These are phyloP conservation scores for Trypethelium eluteriae DNA, from an alignment of 495 filamentous ascomycete genomes.

Conservation along the genomic window DNA sequence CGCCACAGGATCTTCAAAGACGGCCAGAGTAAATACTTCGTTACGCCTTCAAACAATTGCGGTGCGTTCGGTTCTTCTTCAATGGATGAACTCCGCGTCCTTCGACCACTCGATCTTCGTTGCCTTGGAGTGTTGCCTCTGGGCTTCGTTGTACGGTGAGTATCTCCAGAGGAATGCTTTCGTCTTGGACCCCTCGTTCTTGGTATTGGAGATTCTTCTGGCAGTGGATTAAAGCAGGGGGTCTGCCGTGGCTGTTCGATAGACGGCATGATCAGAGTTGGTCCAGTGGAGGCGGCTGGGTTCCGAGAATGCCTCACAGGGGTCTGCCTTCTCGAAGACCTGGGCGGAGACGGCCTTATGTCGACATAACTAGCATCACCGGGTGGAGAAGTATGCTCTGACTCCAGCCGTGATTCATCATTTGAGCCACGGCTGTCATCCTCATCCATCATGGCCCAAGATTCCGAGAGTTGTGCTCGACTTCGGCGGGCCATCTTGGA, in stretches of 20 bases:
- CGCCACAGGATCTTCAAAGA: conserved; percentile 41
- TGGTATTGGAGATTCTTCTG: not conserved
- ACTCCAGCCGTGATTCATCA: conserved; percentile 18
- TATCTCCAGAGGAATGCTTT: not conserved
- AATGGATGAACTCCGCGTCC: not conserved
- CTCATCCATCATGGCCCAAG: conserved; percentile 33
- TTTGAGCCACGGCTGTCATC: conserved; percentile 17
- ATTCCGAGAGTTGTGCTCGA: conserved; percentile 27
- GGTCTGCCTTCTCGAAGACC: not conserved
- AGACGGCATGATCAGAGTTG: conserved; percentile 4
- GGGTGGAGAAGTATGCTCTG: conserved; percentile 4
- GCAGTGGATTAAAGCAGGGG: not conserved
- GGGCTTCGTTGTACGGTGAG: not conserved
- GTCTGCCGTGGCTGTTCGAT: conserved; percentile 1
- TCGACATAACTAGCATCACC: not conserved
- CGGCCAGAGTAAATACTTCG: conserved; percentile 25
- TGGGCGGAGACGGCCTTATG: conserved; percentile 11
- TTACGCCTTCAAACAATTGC: conserved; percentile 22
- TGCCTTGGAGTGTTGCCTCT: not conserved
- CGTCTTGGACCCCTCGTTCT: not conserved
- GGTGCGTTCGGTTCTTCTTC: conserved; percentile 11
- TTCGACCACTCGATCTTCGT: not conserved
- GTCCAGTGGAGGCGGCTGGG: not conserved
- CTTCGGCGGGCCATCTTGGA: conserved; percentile 13
- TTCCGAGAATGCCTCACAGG: not conserved